A percentile compares a stretch with the other conserved stretches of the same genome.
Conservation (phyloP, 345 rosid genomes). For the Clarkia xantiana region DNA sequence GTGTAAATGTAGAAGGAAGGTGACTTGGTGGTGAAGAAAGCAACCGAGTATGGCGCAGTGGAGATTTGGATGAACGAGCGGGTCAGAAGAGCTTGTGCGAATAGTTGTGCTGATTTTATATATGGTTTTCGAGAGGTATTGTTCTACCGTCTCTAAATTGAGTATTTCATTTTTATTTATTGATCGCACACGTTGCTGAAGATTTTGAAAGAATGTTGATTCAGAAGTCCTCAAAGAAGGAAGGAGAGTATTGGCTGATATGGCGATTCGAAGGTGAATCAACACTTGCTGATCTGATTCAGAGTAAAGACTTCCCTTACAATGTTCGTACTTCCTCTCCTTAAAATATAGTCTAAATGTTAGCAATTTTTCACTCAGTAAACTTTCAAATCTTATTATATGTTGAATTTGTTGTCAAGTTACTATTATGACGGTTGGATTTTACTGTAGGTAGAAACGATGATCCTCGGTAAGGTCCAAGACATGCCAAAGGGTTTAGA, state of each 20-base stretch:
- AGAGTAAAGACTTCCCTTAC: conserved; percentile 83
- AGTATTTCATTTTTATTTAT: conserved; percentile 1
- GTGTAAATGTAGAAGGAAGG: conserved; percentile 37
- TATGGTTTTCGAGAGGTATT: conserved; percentile 87
- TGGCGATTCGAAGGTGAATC: conserved; percentile 84
- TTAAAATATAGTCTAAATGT: conserved; percentile 1
- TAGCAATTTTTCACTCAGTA: too few relatives aligned
- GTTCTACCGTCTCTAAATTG: background rate
- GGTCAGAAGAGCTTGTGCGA: conserved; percentile 88
- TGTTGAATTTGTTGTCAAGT: too few relatives aligned
- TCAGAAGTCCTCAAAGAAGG: conserved; percentile 73
- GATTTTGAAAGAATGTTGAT: conserved; percentile 9
- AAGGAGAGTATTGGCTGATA: conserved; percentile 74
- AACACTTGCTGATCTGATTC: conserved; percentile 71
- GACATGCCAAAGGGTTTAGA: conserved; percentile 67
- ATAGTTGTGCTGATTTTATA: conserved; percentile 81
- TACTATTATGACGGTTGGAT: conserved; percentile 26
- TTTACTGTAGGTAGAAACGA: conserved; percentile 60
- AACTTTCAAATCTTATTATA: too few relatives aligned
- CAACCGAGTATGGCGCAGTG: conserved; percentile 88
- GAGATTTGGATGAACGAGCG: conserved; percentile 99
- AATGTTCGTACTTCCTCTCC: conserved; percentile 45
- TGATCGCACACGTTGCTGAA: conserved; percentile 7
- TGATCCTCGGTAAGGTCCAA: conserved; percentile 68
- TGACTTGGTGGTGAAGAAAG: conserved; percentile 88